Evolutionary conservation across 2,329 filamentous ascomycete genomes (phyloP).

Genomic region (Colletotrichum sp.): DNA sequence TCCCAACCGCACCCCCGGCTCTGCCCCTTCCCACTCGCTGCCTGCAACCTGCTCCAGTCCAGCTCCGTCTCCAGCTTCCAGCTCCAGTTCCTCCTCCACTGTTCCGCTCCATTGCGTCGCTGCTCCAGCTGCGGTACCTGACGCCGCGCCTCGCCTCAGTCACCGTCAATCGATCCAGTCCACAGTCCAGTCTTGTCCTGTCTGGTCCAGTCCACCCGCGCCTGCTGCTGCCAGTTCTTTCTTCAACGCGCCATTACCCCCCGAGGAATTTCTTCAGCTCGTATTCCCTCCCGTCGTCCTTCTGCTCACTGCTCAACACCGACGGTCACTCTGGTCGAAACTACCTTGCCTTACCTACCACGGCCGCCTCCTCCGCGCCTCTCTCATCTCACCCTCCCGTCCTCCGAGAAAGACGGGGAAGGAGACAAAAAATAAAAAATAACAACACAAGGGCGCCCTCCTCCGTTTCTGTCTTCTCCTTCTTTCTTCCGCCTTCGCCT

Average conservation of each 20-base stretch:
- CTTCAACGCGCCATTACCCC: constrained; percentile 1
- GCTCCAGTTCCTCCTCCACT: neutral
- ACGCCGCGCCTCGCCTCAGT: neutral
- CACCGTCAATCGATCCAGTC: neutral
- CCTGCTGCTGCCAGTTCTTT: neutral
- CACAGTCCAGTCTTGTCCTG: neutral
- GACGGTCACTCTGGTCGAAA: neutral
- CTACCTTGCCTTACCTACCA: neutral
- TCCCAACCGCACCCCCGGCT: neutral
- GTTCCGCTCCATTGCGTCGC: neutral
- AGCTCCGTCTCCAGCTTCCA: neutral
- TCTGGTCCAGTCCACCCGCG: neutral
- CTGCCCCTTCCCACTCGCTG: neutral
- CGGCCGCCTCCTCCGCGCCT: neutral
- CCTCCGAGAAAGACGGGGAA: neutral
- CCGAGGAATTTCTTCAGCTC: constrained; percentile 21
- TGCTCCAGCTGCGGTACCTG: neutral
- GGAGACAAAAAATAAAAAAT: neutral
- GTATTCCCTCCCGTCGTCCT: constrained; percentile 14
- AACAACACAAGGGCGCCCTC: neutral
- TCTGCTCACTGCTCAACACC: neutral
- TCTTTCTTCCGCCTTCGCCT: neutral
- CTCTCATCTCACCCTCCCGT: neutral
- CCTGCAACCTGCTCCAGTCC: neutral
- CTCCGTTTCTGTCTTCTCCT: neutral